Percentiles rank a stretch among this genome's conserved stretches.
These are phyloP conservation scores for Solanum okadae DNA, from an alignment of 257 asterid species.

Conservation along the genomic window DNA sequence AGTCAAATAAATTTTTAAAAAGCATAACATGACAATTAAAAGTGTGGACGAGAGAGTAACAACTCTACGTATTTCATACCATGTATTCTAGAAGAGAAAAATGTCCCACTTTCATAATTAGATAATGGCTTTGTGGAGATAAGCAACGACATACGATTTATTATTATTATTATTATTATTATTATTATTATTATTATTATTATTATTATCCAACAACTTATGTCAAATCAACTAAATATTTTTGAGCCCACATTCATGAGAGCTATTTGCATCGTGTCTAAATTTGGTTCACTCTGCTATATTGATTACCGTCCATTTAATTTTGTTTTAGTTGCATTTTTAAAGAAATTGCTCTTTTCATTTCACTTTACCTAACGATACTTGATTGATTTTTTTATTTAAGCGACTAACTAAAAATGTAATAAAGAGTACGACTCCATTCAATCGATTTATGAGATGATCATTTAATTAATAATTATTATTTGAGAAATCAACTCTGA, in stretches of 20 bases:
- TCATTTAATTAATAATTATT: background rate
- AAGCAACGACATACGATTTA: background rate
- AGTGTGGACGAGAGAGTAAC: too few relatives aligned
- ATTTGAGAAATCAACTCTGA: background rate
- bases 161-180: background rate
- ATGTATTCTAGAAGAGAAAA: background rate
- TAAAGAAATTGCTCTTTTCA: background rate
- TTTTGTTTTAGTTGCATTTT: background rate
- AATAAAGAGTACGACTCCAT: background rate
- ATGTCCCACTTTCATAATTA: background rate
- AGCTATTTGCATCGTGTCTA: background rate
- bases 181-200: background rate
- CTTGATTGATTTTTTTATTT: background rate
- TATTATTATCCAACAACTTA: background rate
- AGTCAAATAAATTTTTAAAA: too few relatives aligned
- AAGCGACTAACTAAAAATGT: background rate
- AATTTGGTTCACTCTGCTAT: background rate
- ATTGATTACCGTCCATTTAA: background rate
- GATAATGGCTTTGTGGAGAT: background rate
- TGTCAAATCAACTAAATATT: background rate
- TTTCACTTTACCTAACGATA: background rate
- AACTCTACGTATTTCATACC: background rate
- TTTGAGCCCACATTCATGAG: background rate
- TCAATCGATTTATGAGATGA: background rate
- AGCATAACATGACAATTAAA: too few relatives aligned